Evolutionary conservation across 1,284 basidiomycete species (phyloP).

Genomic region (Boletus semigastroideus): DNA sequence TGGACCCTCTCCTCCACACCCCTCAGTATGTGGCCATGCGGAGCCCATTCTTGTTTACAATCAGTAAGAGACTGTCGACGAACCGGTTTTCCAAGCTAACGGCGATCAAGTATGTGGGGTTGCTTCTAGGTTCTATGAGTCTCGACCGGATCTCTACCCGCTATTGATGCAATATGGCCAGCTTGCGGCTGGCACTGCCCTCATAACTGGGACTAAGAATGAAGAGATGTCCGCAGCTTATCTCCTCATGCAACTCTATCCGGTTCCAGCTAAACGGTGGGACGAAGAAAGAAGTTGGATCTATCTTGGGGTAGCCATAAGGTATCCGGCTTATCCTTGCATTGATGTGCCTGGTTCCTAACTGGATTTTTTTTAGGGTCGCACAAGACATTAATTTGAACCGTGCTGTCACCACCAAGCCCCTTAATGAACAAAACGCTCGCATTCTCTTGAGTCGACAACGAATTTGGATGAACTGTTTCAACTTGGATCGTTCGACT

Average conservation of each 20-base stretch:
- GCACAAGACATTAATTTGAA: conserved; percentile 85
- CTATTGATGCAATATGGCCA: conserved; percentile 72
- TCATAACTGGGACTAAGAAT: conserved; percentile 71
- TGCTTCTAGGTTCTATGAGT: conserved; percentile 68
- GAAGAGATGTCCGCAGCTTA: conserved; percentile 76
- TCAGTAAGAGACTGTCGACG: conserved; percentile 53
- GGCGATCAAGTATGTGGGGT: conserved; percentile 65
- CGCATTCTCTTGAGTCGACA: conserved; percentile 86
- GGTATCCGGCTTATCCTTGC: conserved; percentile 39
- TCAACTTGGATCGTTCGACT: conserved; percentile 79
- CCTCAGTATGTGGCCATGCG: conserved; percentile 68
- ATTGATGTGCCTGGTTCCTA: not conserved
- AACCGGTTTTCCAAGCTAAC: conserved; percentile 1
- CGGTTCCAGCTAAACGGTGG: conserved; percentile 70
- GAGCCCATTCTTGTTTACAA: conserved; percentile 80
- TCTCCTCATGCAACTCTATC: conserved; percentile 71
- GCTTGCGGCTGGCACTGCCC: conserved; percentile 66
- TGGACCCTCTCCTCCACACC: conserved; percentile 76
- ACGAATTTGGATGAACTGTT: conserved; percentile 84
- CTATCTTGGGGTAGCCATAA: conserved; percentile 76
- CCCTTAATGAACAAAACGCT: conserved; percentile 68
- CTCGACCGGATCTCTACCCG: conserved; percentile 64
- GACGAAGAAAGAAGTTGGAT: conserved; percentile 80
- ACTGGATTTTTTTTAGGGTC: conserved; percentile 43
- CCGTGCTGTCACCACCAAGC: conserved; percentile 66